phyloP scores from a whole-genome alignment of 192 early-diverging fungal species.

The Coemansia javaensis region DNA sequence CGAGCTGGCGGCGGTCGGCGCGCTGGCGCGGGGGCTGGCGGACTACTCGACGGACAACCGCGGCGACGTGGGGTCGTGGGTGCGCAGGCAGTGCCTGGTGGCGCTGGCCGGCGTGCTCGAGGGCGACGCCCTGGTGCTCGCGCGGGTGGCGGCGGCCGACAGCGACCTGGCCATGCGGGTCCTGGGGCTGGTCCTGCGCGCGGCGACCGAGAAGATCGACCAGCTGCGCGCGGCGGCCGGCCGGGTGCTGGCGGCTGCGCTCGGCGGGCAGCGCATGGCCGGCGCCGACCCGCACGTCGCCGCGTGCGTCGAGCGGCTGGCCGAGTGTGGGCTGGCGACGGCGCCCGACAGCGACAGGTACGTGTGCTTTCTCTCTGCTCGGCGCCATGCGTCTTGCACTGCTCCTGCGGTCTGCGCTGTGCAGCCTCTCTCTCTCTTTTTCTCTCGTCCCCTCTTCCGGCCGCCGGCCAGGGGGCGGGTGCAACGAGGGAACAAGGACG shows the following conservation, averaged over 20 bases:
- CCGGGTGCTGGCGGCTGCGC: constrained; percentile 46
- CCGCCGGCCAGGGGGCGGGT: too few relatives aligned
- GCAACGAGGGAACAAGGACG: too few relatives aligned
- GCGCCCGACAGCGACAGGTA: not conserved
- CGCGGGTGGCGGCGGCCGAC: not conserved
- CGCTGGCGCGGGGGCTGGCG: constrained; percentile 61
- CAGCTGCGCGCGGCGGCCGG: constrained; percentile 73
- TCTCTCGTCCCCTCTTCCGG: too few relatives aligned
- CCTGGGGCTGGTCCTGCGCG: constrained; percentile 55
- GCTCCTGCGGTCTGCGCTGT: too few relatives aligned
- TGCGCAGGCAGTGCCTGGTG: constrained; percentile 69
- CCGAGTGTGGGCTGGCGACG: constrained; percentile 2
- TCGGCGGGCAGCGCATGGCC: constrained; percentile 12
- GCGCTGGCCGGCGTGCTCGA: constrained; percentile 50
- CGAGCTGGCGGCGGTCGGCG: constrained; percentile 29
- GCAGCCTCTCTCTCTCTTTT: too few relatives aligned
- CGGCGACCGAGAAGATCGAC: constrained; percentile 92
- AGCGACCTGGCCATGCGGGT: constrained; percentile 42
- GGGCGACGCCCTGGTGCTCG: constrained; percentile 13
- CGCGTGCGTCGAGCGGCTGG: constrained; percentile 11
- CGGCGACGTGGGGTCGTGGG: constrained; percentile 95
- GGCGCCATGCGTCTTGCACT: too few relatives aligned
- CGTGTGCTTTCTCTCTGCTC: too few relatives aligned
- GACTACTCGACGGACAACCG: constrained; percentile 87
- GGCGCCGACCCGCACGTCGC: constrained; percentile 1